A percentile compares a stretch with the other conserved stretches of the same genome.
phyloP scores from a whole-genome alignment of 2,329 filamentous ascomycete genomes.

The Epichloe sp. region DNA sequence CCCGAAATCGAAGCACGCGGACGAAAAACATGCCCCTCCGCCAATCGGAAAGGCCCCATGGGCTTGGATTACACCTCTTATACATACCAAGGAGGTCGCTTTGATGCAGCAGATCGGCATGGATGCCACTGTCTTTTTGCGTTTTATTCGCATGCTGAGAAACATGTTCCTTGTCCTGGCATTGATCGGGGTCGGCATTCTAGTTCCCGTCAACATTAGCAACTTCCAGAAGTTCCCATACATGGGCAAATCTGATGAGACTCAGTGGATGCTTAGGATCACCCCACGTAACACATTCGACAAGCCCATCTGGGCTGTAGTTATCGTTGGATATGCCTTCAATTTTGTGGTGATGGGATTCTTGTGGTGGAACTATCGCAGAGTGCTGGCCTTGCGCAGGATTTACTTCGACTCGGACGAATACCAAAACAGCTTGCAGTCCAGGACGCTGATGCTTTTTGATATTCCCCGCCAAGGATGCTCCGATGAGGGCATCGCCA shows the following conservation, averaged over 20 bases:
- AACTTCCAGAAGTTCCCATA: conserved; percentile 17
- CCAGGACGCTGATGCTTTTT: conserved; percentile 59
- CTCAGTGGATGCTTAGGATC: conserved; percentile 42
- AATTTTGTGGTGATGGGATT: conserved; percentile 67
- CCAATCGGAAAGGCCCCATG: conserved; percentile 76
- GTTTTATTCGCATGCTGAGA: conserved; percentile 80
- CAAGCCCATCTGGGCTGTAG: conserved; percentile 42
- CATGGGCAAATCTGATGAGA: conserved; percentile 7
- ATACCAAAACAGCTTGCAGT: conserved; percentile 78
- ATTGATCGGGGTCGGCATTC: conserved; percentile 58
- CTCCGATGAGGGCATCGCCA: conserved; percentile 76
- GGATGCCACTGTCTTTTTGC: conserved; percentile 82
- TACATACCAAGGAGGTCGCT: conserved; percentile 63
- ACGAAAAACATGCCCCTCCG: conserved; percentile 79
- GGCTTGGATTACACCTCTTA: conserved; percentile 70
- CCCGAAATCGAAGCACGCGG: conserved; percentile 83
- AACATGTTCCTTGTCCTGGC: conserved; percentile 71
- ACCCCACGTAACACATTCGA: conserved; percentile 44
- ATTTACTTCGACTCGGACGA: conserved; percentile 75
- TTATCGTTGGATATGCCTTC: conserved; percentile 50
- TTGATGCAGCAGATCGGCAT: conserved; percentile 75
- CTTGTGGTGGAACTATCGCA: conserved; percentile 81
- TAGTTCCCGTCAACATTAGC: conserved; percentile 68
- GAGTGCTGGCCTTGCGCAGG: conserved; percentile 56
- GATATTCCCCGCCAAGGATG: conserved; percentile 68